Conservation (phyloP, 371 early-diverging fungal genomes). For the Cokeromyces recurvatus region DNA sequence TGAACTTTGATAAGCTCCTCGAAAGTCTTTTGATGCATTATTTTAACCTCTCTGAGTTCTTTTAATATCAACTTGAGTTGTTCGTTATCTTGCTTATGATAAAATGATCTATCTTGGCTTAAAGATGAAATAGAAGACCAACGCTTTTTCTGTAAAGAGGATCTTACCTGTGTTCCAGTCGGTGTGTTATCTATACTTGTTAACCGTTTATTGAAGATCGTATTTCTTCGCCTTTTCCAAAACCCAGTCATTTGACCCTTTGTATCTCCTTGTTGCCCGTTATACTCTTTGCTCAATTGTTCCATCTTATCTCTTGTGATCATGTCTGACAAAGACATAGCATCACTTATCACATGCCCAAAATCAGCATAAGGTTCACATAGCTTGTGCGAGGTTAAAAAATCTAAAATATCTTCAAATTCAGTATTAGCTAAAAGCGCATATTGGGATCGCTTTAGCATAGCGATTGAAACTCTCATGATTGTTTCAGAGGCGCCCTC, state of each 20-base stretch:
- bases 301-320: slow-evolving; percentile 71
- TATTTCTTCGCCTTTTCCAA: slow-evolving; percentile 7
- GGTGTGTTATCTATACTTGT: slow-evolving; percentile 2
- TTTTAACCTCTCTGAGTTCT: slow-evolving; percentile 6
- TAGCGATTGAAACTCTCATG: slow-evolving; percentile 85
- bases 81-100: no score
- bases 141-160: slow-evolving; percentile 27
- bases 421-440: slow-evolving; percentile 54
- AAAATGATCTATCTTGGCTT: neutral
- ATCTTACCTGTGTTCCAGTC: no score
- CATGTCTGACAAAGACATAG: slow-evolving; percentile 61
- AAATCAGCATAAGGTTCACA: slow-evolving; percentile 74
- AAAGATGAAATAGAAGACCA: slow-evolving; percentile 25
- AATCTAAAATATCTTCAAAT: slow-evolving; percentile 81
- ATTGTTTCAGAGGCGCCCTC: slow-evolving; percentile 86
- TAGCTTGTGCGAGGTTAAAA: slow-evolving; percentile 59
- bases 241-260: neutral
- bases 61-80: neutral
- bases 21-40: slow-evolving; percentile 11
- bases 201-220: neutral
- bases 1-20: slow-evolving; percentile 24
- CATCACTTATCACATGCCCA: slow-evolving; percentile 70
- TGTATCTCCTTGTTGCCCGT: neutral
- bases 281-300: neutral
- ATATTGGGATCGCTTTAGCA: slow-evolving; percentile 73